These are phyloP conservation scores for Penicillium sclerotigenum DNA, from an alignment of 2,329 filamentous ascomycete species.

Conservation along the genomic window DNA sequence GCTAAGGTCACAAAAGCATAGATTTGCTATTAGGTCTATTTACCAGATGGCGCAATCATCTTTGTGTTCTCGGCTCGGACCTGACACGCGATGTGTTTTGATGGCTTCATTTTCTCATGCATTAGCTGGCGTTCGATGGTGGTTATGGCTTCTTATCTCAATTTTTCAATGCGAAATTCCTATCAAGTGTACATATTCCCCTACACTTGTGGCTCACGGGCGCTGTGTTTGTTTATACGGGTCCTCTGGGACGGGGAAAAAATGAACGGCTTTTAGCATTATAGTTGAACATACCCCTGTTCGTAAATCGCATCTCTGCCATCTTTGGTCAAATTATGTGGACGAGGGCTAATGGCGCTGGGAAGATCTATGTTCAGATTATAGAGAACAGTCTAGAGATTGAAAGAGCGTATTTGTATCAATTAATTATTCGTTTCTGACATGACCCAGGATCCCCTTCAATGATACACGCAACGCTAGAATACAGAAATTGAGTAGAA, in stretches of 20 bases:
- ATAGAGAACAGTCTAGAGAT: not conserved
- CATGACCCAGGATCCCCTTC: not conserved
- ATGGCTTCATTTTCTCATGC: constrained; percentile 18
- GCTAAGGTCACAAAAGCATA: constrained; percentile 34
- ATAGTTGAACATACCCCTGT: not conserved
- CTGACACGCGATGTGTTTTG: not conserved
- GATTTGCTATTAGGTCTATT: constrained; percentile 3
- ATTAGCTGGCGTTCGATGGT: constrained; percentile 27
- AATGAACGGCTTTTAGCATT: not conserved
- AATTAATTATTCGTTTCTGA: constrained; percentile 4
- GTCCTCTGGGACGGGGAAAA: not conserved
- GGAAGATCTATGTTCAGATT: not conserved
- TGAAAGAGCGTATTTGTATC: not conserved
- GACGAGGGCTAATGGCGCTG: not conserved
- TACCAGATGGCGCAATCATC: not conserved
- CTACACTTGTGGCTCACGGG: constrained; percentile 5
- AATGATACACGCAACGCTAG: constrained; percentile 20
- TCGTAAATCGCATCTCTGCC: not conserved
- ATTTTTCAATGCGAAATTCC: constrained; percentile 11
- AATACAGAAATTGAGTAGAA: constrained; percentile 13
- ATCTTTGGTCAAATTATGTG: not conserved
- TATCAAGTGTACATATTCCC: constrained; percentile 19
- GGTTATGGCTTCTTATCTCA: constrained; percentile 7
- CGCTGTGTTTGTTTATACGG: constrained; percentile 4
- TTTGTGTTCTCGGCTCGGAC: not conserved